A percentile compares a stretch with the other conserved stretches of the same genome.
Evolutionary conservation across 208 protist genomes (phyloP).

Genomic region (Leishmania guyanensis): DNA sequence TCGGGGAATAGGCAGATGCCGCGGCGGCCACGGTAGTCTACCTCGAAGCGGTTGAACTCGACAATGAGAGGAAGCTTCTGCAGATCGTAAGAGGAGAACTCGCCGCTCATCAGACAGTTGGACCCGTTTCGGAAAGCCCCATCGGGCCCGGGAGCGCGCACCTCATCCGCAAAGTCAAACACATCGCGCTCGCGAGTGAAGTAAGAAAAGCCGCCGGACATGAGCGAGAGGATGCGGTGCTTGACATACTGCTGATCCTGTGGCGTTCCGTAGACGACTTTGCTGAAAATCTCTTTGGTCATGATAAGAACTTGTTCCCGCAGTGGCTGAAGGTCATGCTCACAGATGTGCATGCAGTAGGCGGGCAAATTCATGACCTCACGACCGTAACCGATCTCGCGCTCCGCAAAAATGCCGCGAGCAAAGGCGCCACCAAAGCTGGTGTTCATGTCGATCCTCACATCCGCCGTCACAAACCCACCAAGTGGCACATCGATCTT

Average conservation of each 20-base stretch:
- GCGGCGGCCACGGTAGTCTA: slow-evolving; percentile 77
- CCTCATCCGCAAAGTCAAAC: slow-evolving; percentile 82
- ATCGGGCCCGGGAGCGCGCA: slow-evolving; percentile 58
- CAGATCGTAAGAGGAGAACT: slow-evolving; percentile 84
- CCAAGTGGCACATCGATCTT: slow-evolving; percentile 54
- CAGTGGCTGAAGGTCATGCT: slow-evolving; percentile 45
- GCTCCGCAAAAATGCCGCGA: slow-evolving; percentile 71
- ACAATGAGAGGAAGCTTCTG: slow-evolving; percentile 84
- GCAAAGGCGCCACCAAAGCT: slow-evolving; percentile 75
- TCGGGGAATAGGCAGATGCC: slow-evolving; percentile 86
- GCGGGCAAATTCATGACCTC: slow-evolving; percentile 85
- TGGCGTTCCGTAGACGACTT: slow-evolving; percentile 55
- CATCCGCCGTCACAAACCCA: slow-evolving; percentile 79
- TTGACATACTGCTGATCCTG: slow-evolving; percentile 79
- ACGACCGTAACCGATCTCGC: slow-evolving; percentile 79
- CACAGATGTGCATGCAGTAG: slow-evolving; percentile 81
- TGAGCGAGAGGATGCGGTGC: slow-evolving; percentile 70
- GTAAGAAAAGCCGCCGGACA: slow-evolving; percentile 85
- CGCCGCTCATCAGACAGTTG: slow-evolving; percentile 68
- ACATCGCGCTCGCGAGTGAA: slow-evolving; percentile 88
- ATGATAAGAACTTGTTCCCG: slow-evolving; percentile 77
- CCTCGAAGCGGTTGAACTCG: slow-evolving; percentile 87
- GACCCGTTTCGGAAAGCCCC: slow-evolving; percentile 66
- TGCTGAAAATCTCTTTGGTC: slow-evolving; percentile 74
- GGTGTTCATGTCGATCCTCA: slow-evolving; percentile 77